Base-by-base conservation (phyloP, 2,329 filamentous ascomycete genomes). In the Raffaelea deltoideospora region DNA sequence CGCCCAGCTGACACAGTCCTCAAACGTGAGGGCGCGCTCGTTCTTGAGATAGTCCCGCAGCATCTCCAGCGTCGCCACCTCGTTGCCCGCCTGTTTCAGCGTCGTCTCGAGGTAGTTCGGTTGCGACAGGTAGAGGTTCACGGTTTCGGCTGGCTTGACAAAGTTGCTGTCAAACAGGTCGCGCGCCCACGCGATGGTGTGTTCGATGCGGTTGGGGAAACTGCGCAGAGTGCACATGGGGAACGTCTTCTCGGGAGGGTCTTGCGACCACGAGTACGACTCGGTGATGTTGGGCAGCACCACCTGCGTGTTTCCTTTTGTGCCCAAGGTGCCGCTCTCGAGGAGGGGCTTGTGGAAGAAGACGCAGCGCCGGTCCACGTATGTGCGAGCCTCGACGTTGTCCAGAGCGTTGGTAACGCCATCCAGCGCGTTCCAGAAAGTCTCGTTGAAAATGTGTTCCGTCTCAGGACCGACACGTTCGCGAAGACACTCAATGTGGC, bases 301-400 rank as follows among this genome's bases (percentile, higher is more conserved):
- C 41, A 98, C 90, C 53, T 98, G 90, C 7, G 86, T 94, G 63
- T 98, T 98, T 51, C 90, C 90, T 68, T 98, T 98, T 40, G 92
- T 96, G 35, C 90, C 90, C n/a, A 98, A 73, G 26, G 90, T 98
- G 45, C 90, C 90, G 53, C 87, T 95, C 66, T 98, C 90, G 10
- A 98, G 72, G 5, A 98, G 67, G 33, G 90, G 83, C 67, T 96
- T 96, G 57, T 79, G 83, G 80, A 96, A 98, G 67, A 96, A 95
- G 40, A 98, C 87, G 53, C 90, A 98, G 50, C 88, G 79, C 42
- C 87, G 74, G 55, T 98, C 90, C 41, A 98, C 88, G 46, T 98
- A 98, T 17, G 87, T 93, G 53, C 90, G 77, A 17, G 90, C 90
- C 54, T 96, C 88, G 8, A 98, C 86, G 47, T 98, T 98, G 67